phyloP scores from a whole-genome alignment of 768 basidiomycete species.

The Mycena sanguinolenta region DNA sequence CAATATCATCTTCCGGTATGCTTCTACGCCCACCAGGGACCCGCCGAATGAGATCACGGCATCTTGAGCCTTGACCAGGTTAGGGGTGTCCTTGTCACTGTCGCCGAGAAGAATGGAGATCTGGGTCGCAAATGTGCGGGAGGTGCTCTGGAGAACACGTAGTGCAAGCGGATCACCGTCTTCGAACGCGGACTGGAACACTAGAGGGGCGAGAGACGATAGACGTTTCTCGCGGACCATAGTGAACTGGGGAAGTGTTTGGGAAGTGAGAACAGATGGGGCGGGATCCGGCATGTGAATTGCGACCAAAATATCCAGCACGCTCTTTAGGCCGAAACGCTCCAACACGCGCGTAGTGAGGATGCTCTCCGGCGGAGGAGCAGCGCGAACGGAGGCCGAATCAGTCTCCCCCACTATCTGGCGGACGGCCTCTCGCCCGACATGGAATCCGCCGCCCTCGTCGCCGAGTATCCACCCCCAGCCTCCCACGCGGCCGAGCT shows the following conservation, averaged over 20 bases:
- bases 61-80: constrained; percentile 63
- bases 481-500: constrained; percentile 80
- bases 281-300: constrained; percentile 74
- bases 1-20: constrained; percentile 69
- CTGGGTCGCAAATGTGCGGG: constrained; percentile 69
- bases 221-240: constrained; percentile 78
- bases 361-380: constrained; percentile 46
- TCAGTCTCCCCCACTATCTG: constrained; percentile 73
- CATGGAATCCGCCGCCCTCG: constrained; percentile 86
- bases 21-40: constrained; percentile 75
- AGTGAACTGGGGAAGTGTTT: constrained; percentile 44
- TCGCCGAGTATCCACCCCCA: constrained; percentile 91
- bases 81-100: constrained; percentile 45
- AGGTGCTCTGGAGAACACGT: constrained; percentile 65
- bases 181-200: constrained; percentile 84
- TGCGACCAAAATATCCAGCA: constrained; percentile 74
- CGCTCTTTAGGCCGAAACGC: constrained; percentile 66
- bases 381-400: constrained; percentile 55
- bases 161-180: constrained; percentile 76
- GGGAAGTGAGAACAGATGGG: constrained; percentile 38
- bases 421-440: constrained; percentile 82
- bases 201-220: constrained; percentile 79
- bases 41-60: constrained; percentile 84
- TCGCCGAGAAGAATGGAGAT: constrained; percentile 67
- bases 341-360: constrained; percentile 65